phyloP scores from a whole-genome alignment of 805 yeast species.

The Blastobotrys chiropterorum region DNA sequence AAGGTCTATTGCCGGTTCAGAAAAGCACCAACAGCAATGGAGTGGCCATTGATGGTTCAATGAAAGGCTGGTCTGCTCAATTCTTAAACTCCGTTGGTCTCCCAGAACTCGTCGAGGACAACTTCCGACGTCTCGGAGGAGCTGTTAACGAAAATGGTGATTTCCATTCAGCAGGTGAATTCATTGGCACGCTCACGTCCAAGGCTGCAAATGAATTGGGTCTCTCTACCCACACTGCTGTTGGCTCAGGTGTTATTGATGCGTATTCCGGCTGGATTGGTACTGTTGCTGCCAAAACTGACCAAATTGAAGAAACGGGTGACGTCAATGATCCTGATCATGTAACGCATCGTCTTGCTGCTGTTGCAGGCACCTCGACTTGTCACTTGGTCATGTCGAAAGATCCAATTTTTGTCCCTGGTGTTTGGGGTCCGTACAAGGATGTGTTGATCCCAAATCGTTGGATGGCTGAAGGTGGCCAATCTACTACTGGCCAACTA shows the following conservation, averaged over 20 bases:
- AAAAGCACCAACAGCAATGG: not conserved
- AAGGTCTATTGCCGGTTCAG: slow-evolving; percentile 76
- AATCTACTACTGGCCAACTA: slow-evolving; percentile 92
- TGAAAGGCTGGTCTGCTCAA: slow-evolving; percentile 83
- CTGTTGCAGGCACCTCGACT: slow-evolving; percentile 97
- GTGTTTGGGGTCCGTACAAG: slow-evolving; percentile 98
- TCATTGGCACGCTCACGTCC: slow-evolving; percentile 64
- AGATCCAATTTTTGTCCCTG: slow-evolving; percentile 83
- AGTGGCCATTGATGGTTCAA: slow-evolving; percentile 75
- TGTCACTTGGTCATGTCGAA: slow-evolving; percentile 87
- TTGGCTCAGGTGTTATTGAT: slow-evolving; percentile 94
- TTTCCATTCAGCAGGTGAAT: slow-evolving; percentile 83
- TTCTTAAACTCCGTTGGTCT: slow-evolving; percentile 65
- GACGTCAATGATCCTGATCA: slow-evolving; percentile 23
- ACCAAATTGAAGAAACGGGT: slow-evolving; percentile 33
- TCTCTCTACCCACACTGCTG: slow-evolving; percentile 68
- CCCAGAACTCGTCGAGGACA: slow-evolving; percentile 68
- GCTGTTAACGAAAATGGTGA: slow-evolving; percentile 63
- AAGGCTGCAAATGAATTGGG: slow-evolving; percentile 79
- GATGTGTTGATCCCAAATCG: slow-evolving; percentile 84
- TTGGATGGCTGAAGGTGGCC: slow-evolving; percentile 99
- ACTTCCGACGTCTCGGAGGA: slow-evolving; percentile 80
- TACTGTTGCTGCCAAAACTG: slow-evolving; percentile 88
- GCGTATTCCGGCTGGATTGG: slow-evolving; percentile 99
- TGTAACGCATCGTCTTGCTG: slow-evolving; percentile 84